Evolutionary conservation across 345 rosid species (phyloP), one percentile per base, ranked within the genome.

Genomic region (Salix dunnii): DNA sequence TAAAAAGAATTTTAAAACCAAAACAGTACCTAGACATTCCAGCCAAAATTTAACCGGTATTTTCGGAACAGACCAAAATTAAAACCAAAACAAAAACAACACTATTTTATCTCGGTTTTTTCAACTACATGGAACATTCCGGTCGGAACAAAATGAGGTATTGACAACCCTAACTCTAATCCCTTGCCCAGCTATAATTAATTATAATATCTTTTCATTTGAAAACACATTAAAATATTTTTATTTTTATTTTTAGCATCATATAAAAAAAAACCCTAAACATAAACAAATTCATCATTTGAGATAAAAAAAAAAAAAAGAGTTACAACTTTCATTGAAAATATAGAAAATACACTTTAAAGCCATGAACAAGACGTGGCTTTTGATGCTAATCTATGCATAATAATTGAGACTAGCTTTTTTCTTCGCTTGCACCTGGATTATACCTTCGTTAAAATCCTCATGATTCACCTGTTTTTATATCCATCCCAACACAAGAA

Each of bases 381-480:
- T 25, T 68, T 61, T 16, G 30, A 20, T 33, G 36, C 74, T 58
- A 31, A 31, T 68, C 74, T 81, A 96, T 0, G 99, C 99, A 73
- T 96, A 96, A 73, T 96, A 96, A 83, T 96, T 96, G 75, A 96
- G 84, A 83, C 99, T 96, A 68, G 99, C 89, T 76, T 96, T 96
- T 97, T 96, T 96, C 96, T 96, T 96, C 6, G 99, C 99, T 79
- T 96, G 98, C 46, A 96, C 99, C 79, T 94, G 99, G 80, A 96
- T 96, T 68, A 96, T 94, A 25, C 99, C 99, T 89, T 94, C 99
- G 42, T 96, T 94, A 82, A 94, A 96, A 84, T 96, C 99, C 79
- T 96, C 99, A 67, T 96, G 99, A 76, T 92, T 96, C 69, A 96
- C 98, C 99, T 96, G 80, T 53, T 81, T 76, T 78, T 53, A 60